phyloP scores from a whole-genome alignment of 441 rosid genomes.

The Euphorbia neoarborescens region DNA sequence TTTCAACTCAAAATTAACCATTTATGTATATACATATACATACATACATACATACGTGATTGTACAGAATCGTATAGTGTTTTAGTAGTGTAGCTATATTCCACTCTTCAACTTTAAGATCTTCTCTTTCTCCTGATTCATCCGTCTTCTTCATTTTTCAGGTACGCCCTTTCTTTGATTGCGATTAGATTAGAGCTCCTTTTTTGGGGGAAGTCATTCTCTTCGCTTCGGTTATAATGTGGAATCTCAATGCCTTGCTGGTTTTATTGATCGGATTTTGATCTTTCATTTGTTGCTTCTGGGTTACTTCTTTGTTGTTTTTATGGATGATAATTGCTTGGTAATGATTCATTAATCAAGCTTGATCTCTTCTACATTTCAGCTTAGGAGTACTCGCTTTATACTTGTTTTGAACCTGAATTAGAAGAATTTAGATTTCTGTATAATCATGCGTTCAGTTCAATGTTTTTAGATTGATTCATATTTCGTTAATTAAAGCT shows the following conservation, averaged over 20 bases:
- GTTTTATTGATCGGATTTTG: slow-evolving; percentile 8
- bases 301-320: neutral
- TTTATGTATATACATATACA: neutral
- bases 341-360: neutral
- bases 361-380: neutral
- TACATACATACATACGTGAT: no score
- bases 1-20: neutral
- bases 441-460: slow-evolving; percentile 1
- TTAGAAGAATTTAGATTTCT: neutral
- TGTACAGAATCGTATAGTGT: neutral
- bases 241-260: neutral
- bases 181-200: slow-evolving; percentile 1
- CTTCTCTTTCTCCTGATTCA: slow-evolving; percentile 1
- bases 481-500: neutral
- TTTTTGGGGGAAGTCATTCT: neutral
- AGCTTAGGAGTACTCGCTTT: neutral
- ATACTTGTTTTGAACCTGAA: neutral
- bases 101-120: slow-evolving; percentile 11
- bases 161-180: slow-evolving; percentile 18
- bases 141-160: neutral
- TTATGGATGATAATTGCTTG: neutral
- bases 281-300: neutral
- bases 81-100: neutral
- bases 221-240: neutral
- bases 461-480: neutral